Evolutionary conservation across 768 basidiomycete genomes (phyloP), one percentile per base, ranked within the genome.

Genomic region (Naganishia friedmannii): DNA sequence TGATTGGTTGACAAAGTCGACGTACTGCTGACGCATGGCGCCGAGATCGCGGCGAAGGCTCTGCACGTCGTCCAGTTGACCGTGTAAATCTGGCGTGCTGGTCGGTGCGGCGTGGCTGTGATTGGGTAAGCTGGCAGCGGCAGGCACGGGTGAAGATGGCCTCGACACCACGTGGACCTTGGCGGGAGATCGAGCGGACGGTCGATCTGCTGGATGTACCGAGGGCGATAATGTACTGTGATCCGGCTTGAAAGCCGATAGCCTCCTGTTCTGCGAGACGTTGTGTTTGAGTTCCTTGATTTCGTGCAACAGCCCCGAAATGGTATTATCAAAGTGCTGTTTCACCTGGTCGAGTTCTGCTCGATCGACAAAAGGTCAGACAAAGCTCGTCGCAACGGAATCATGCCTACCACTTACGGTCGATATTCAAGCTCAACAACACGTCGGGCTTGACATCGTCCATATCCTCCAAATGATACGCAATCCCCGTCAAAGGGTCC

Each of bases 271-370:
- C 67, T 81, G 72, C 29, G 84, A 78, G 45, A 98, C 87, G 2
- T 85, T 84, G 2, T 84, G 83, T 75, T 88, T 89, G 74, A 98
- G 86, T 51, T 98, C 94, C 74, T 93, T 92, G 81, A 97, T 86
- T 70, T 98, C 93, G 73, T 89, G 89, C 34, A 91, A 88, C 21
- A 99, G 83, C 0, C 83, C 83, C 0, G 90, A 88, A 72, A 99
- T 94, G 76, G 95, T 93, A 1, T 87, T 77, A 77, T 99, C 95
- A 74, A 99, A 94, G 78, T 99, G 95, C 77, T 97, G 93, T 79
- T 95, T 97, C 80, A 99, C 95, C 79, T 98, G 95, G 81, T 99
- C 94, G 67, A 98, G 88, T 28, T 93, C 95, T 99, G 75, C 23
- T 13, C 37, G 32, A 32, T 3, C 7, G 2, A 8, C 1, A n/a